Evolutionary conservation across 2,329 filamentous ascomycete species (phyloP), one percentile per base, ranked within the genome.

Genomic region (Aspergillus sp.): DNA sequence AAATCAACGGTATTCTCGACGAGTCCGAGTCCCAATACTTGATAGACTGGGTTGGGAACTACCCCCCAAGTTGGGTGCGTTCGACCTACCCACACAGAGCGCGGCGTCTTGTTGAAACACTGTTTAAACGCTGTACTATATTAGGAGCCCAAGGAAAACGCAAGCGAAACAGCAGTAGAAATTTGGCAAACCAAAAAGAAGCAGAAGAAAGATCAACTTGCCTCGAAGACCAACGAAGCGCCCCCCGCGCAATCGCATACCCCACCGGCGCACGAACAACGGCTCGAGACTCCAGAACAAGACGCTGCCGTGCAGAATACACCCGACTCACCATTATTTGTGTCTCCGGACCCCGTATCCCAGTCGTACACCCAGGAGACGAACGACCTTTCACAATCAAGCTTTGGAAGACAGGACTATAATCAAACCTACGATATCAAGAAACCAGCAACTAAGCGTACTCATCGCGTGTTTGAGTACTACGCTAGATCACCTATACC

Each of bases 11-110:
- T 61, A 77, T 77, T 52, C 68, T 77, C 59, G 72, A 72, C 64
- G 76, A 79, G 66, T 70, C 69, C 34, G 60, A 68, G 49, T 66
- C 67, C 19, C 68, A 74, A 53, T 79, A 77, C 66, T 67, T 78
- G 30, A 75, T 79, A 62, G 76, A 77, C 38, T 78, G 76, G 76
- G 72, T 74, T 59, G 76, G 73, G 8, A 65, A 68, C 30, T 79
- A 71, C 65, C 66, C 71, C 34, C 75, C 76, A 56, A 74, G 69
- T 62, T 79, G 76, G 76, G 76, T 79, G 67, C 70, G 76, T 74
- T 55, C 7, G 15, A 34, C 41, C 41, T 28, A 17, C 22, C 38
- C 38, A 48, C 15, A 38, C 13, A 41, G 25, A 30, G 28, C 30
- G 17, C 30, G 22, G 48, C 47, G 23, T 22, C 9, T n/a, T 47